phyloP scores from a whole-genome alignment of 2,329 filamentous ascomycete genomes.

The Fusarium subglutinans region DNA sequence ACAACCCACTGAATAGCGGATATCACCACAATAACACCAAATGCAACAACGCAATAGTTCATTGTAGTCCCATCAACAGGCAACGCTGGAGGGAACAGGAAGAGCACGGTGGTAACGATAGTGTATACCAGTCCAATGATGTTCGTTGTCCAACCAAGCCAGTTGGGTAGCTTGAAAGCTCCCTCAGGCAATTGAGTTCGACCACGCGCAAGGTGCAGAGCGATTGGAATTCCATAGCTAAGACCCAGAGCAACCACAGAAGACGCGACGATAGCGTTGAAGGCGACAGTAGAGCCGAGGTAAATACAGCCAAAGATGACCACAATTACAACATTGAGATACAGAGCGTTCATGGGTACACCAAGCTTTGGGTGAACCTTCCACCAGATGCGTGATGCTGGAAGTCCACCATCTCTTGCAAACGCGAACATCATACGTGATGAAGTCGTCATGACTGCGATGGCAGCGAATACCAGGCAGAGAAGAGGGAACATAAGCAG shows the following conservation, averaged over 20 bases:
- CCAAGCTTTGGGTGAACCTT: constrained; percentile 68
- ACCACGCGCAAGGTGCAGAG: constrained; percentile 73
- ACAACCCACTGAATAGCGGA: constrained; percentile 55
- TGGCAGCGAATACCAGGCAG: constrained; percentile 71
- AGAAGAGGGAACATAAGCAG: constrained; percentile 73
- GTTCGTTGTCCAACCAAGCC: constrained; percentile 50
- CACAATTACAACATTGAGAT: constrained; percentile 68
- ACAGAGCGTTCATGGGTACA: constrained; percentile 73
- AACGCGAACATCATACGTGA: constrained; percentile 75
- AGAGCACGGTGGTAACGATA: constrained; percentile 73
- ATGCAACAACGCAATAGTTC: constrained; percentile 64
- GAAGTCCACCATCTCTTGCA: constrained; percentile 70
- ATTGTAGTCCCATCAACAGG: constrained; percentile 74
- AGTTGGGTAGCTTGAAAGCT: constrained; percentile 47
- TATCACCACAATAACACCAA: constrained; percentile 56
- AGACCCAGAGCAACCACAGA: constrained; percentile 77
- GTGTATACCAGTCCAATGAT: constrained; percentile 68
- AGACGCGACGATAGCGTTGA: constrained; percentile 76
- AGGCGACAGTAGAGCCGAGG: constrained; percentile 70
- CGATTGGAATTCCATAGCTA: constrained; percentile 78
- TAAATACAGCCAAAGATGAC: constrained; percentile 76
- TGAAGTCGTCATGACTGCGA: constrained; percentile 71
- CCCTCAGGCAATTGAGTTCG: constrained; percentile 69
- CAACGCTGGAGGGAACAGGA: constrained; percentile 73
- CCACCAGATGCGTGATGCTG: constrained; percentile 67